Evolutionary conservation across 2,329 filamentous ascomycete species (phyloP), one percentile per base, ranked within the genome.

Genomic region (Verticillium alfalfae): DNA sequence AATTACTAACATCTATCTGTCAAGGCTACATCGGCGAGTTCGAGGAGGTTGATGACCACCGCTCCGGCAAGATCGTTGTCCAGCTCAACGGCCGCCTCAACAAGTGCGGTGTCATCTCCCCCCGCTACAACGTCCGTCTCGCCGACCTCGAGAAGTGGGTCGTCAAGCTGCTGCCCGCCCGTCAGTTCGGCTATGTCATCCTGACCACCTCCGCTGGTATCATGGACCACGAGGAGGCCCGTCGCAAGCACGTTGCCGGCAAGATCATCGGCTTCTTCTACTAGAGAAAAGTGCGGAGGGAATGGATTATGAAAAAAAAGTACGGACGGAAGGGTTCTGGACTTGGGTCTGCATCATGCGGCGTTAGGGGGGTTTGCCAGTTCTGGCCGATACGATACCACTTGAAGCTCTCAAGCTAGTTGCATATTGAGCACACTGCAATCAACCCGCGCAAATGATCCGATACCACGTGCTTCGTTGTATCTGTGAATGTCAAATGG

Each of bases 261-360:
- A 99, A 99, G 89, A 92, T 99, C 82, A 92, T 98, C 73, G 95
- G 95, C 75, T 99, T 98, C 90, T 97, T 97, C 88, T 98, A 97
- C 88, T 97, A 95, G 75, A 72, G 66, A 59, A 57, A 52, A 34
- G 60, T 63, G 61, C 63, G 63, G 61, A 58, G 45, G 56, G 60
- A 64, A 61, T 60, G 62, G 62, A 63, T 64, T 64, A 55, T 60
- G 54, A n/a, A 52, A 56, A 56, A 56, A 34, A 55, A 56, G 34
- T 16, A 34, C 26, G 54, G 34, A 56, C 54, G 54, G 26, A 36
- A 34, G 26, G 54, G 34, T 34, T 34, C 34, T 56, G 54, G 54
- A 36, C 26, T 34, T 56, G 34, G 34, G 26, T 56, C 54, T 56
- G 58, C 58, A 55, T 58, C 34, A 26, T 15, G 37, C 39, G 58